phyloP scores from a whole-genome alignment of 371 early-diverging fungal species.

The Circinella minor region DNA sequence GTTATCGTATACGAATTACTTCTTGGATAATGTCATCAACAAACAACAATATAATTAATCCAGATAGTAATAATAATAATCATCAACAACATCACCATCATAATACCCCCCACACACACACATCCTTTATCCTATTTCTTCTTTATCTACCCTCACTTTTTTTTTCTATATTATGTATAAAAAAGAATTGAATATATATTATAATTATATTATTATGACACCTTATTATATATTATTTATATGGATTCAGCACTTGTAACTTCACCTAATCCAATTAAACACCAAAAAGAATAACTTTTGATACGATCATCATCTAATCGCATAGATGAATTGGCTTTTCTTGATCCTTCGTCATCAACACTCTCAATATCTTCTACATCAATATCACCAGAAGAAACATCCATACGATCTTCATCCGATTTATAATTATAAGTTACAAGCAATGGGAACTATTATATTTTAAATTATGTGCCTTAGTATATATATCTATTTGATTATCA shows the following conservation, averaged over 20 bases:
- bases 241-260: conserved; percentile 11
- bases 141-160: too few relatives aligned
- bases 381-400: conserved; percentile 51
- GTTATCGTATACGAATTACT: conserved; percentile 87
- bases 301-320: conserved; percentile 47
- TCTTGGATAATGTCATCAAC: conserved; percentile 62
- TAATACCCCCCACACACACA: conserved; percentile 8
- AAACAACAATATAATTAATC: neutral
- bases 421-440: conserved; percentile 67
- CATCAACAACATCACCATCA: neutral
- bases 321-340: conserved; percentile 34
- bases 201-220: too few relatives aligned
- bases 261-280: conserved; percentile 67
- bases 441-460: conserved; percentile 62
- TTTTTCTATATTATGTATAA: too few relatives aligned
- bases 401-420: conserved; percentile 58
- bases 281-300: conserved; percentile 66
- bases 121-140: neutral
- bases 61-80: too few relatives aligned
- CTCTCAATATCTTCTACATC: conserved; percentile 45
- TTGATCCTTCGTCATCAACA: conserved; percentile 34
- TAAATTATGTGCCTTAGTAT: neutral
- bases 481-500: neutral
- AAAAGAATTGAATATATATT: too few relatives aligned
- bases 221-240: neutral